Percentiles rank a stretch among this genome's conserved stretches.
These are phyloP conservation scores for Blastobotrys chiropterorum DNA, from an alignment of 805 yeast species.

Conservation along the genomic window DNA sequence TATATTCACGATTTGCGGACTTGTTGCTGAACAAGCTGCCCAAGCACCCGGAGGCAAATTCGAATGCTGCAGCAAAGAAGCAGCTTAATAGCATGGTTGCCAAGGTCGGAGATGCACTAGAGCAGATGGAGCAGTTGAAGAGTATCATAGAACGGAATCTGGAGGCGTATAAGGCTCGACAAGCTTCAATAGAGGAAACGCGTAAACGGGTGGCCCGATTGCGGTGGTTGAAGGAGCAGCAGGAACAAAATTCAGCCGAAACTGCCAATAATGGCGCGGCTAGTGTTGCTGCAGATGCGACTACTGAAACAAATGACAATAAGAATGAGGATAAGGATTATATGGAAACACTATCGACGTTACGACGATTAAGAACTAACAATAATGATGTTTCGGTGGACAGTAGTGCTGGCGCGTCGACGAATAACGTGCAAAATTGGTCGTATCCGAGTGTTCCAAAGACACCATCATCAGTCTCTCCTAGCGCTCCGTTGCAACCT, in stretches of 20 bases:
- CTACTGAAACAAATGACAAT: slow-evolving; percentile 3
- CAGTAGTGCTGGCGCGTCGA: too few relatives aligned
- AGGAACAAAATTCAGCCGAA: neutral
- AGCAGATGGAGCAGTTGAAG: slow-evolving; percentile 24
- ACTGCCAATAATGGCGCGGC: neutral
- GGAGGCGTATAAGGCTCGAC: slow-evolving; percentile 6
- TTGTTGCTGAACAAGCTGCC: slow-evolving; percentile 43
- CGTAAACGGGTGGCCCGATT: neutral
- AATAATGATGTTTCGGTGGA: too few relatives aligned
- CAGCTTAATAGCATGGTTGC: slow-evolving; percentile 20
- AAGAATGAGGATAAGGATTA: slow-evolving; percentile 8
- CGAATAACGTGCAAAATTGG: too few relatives aligned
- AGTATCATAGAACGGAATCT: slow-evolving; percentile 17
- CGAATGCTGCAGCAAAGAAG: slow-evolving; percentile 5
- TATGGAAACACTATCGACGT: slow-evolving; percentile 12
- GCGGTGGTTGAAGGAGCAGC: slow-evolving; percentile 1
- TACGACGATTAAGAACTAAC: slow-evolving; percentile 8
- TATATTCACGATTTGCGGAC: slow-evolving; percentile 56
- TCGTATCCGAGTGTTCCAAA: neutral
- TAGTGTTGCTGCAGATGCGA: slow-evolving; percentile 1
- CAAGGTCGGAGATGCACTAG: slow-evolving; percentile 23
- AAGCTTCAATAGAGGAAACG: neutral
- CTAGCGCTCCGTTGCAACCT: neutral
- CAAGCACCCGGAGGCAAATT: slow-evolving; percentile 37
- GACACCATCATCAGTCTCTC: neutral